These are phyloP conservation scores for Penicillium hordei DNA, from an alignment of 2,329 filamentous ascomycete genomes.

Conservation along the genomic window DNA sequence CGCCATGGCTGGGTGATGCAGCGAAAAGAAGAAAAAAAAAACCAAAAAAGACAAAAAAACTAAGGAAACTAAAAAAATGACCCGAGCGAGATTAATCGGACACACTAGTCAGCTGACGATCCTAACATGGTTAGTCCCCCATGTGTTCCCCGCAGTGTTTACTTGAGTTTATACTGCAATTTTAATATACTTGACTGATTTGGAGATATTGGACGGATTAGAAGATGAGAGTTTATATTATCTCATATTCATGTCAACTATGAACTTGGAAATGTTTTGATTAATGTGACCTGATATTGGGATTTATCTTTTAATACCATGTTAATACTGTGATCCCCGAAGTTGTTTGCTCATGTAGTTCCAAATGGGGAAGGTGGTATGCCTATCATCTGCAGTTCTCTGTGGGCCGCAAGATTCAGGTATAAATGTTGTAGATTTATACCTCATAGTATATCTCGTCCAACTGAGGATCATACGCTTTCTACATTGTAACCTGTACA, in stretches of 20 bases:
- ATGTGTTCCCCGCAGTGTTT: constrained; percentile 15
- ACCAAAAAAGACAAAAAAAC: not conserved
- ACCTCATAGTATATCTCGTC: not conserved
- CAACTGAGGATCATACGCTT: not conserved
- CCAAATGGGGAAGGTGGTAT: not conserved
- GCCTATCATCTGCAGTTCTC: constrained; percentile 1
- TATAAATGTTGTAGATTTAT: not conserved
- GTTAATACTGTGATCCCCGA: not conserved
- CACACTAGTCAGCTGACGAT: constrained; percentile 11
- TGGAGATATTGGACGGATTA: not conserved
- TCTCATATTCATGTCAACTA: not conserved
- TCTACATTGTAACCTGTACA: too few species aligned
- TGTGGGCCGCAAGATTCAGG: not conserved
- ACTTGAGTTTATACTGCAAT: constrained; percentile 7
- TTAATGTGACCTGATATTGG: not conserved
- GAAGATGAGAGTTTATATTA: not conserved
- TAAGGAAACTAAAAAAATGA: not conserved
- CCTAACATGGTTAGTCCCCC: constrained; percentile 7
- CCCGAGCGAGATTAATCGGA: not conserved
- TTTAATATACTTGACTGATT: not conserved
- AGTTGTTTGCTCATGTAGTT: constrained; percentile 1
- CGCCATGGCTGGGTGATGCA: constrained; percentile 5
- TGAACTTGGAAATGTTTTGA: not conserved
- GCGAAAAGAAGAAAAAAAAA: not conserved
- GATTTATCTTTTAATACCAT: not conserved